Base-by-base conservation (phyloP, 768 basidiomycete species). In the Rhodosporidiobolus odoratus region DNA sequence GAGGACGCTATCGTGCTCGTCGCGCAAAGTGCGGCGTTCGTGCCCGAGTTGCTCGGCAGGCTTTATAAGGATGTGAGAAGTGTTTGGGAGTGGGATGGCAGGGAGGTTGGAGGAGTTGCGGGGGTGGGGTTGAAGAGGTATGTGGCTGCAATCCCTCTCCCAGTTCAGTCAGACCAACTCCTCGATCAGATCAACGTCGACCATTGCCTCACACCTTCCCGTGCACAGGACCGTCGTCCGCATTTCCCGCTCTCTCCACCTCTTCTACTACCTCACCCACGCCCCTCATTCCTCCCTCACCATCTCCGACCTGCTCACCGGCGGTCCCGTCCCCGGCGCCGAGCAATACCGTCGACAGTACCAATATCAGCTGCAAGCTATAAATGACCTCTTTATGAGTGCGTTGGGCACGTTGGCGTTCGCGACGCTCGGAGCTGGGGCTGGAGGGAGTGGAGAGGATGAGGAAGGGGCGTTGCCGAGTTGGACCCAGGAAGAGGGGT, bases 11-110 rank as follows among this genome's bases (percentile, higher is more conserved):
- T 67, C 23, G 4, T 56, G 4, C 40, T 67, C 50, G 37, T 74
- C 48, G 47, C 58, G 0, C 38, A 61, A 16, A 45, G 47, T 12
- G 37, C 65, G 9, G 35, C 58, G 2, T 66, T 74, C 69, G 58
- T 74, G 25, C 62, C 66, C 32, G 68, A 70, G 37, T 41, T 69
- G 25, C 62, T 74, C 45, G 40, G 52, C 15, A 67, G 65, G 17
- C 53, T 67, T 30, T 68, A 61, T 47, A 58, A 53, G 13, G 73
- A 74, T 25, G 67, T 66, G 0, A 45, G 69, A 2, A 52, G 40
- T 1, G 13, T 70, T 9, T 74, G 73, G 73, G 73, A 74, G 27
- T 65, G 65, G 61, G 73, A 74, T n/a, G 73, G 73, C 2, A 37
- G 62, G 8, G 62, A 47, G 3, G 54, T 67, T 23, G 47, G 37